Base-by-base conservation (phyloP, 2,329 filamentous ascomycete species). In the Beauveria sp. region DNA sequence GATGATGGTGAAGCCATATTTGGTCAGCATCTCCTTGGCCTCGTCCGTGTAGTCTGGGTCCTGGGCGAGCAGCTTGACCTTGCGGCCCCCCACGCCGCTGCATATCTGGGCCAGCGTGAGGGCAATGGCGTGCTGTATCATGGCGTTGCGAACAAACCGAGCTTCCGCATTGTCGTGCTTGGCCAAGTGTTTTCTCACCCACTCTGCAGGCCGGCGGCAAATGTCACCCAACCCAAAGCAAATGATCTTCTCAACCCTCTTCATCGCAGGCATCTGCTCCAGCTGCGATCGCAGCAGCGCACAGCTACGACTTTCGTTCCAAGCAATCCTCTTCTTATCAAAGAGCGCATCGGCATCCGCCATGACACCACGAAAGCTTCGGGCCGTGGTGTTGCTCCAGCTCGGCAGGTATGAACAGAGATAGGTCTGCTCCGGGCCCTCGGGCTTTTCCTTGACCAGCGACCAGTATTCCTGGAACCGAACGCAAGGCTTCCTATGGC, bases 1-100 rank as follows among this genome's bases (percentile, higher is more conserved):
- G 2, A 68, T n/a, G 1, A 67, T 52, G 14, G 53, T 26, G 24
- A 67, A 63, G 6, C 59, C 62, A 22, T 50, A 3, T 8, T 46
- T 53, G 2, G 12, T 20, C 1, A 66, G 49, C 2, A 65, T 31
- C 9, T 18, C 5, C 43, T 60, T 45, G 10, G 53, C 58, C 5
- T 45, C 22, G 5, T 56, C 45, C 1, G 61, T 60, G 18, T 65
- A 64, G 2, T 14, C 61, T 3, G 64, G 64, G 28, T 65, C 63
- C 28, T 65, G 64, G 1, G 40, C 64, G 26, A 64, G 28, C 9
- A 50, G 31, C 18, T 26, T 9, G 10, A 59, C 45, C 9, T 42
- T 12, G 26, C n/a, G 5, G 4, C 56, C 56, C 1, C n/a, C 3
- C 2, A 7, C 18, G 8, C 31, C 9, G 28, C 55, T 20, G 28